Evolutionary conservation across 31 red algal species (phyloP).

Genomic region (Odonthalia washingtoniensis): DNA sequence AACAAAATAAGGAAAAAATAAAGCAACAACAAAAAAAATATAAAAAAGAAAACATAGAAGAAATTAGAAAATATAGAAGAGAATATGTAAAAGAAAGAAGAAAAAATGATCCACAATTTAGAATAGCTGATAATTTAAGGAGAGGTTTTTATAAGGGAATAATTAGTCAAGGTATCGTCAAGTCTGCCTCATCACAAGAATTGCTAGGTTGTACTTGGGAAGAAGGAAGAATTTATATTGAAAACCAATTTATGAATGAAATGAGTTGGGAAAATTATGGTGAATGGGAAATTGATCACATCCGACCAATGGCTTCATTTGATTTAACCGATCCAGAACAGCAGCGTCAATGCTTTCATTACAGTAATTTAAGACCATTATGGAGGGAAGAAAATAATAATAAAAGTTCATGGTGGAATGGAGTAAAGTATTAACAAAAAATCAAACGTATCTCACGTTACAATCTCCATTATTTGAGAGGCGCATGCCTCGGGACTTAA

Average conservation of each 20-base stretch:
- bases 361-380: constrained; percentile 4
- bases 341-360: not conserved
- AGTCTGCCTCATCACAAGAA: too few species aligned
- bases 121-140: constrained; percentile 10
- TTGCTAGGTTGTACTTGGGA: not conserved
- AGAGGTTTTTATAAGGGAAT: not conserved
- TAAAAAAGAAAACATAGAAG: not conserved
- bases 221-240: not conserved
- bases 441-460: too few species aligned
- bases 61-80: too few species aligned
- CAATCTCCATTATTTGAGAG: too few species aligned
- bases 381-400: not conserved
- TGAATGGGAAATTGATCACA: constrained; percentile 15
- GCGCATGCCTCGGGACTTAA: too few species aligned
- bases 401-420: constrained; percentile 1
- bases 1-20: not conserved
- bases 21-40: constrained; percentile 1
- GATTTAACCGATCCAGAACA: not conserved
- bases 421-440: too few species aligned
- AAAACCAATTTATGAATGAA: constrained; percentile 5
- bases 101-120: not conserved
- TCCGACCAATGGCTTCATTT: not conserved
- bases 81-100: too few species aligned
- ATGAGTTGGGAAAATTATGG: constrained; percentile 20
- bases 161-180: too few species aligned